A percentile compares a stretch with the other conserved stretches of the same genome.
Evolutionary conservation across 495 filamentous ascomycete genomes (phyloP).

Genomic region (Chaetomium cochliodes): DNA sequence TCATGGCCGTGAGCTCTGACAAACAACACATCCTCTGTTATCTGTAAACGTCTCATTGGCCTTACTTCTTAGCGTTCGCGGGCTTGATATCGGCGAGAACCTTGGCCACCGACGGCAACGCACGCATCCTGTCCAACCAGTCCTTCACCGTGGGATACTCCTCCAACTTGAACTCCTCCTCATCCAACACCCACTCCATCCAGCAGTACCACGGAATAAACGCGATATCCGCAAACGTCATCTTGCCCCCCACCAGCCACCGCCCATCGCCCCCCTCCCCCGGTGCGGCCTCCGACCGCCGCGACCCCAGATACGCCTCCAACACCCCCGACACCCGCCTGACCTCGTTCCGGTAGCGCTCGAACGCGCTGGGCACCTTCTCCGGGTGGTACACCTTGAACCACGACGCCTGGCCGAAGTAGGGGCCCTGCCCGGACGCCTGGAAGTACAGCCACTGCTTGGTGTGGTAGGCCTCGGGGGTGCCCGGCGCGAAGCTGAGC

Average conservation of each 20-base stretch:
- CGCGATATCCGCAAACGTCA: conserved; percentile 57
- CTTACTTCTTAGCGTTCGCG: neutral
- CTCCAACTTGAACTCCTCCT: neutral
- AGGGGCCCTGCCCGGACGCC: conserved; percentile 64
- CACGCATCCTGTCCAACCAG: neutral
- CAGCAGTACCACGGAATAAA: conserved; percentile 55
- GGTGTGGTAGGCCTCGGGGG: conserved; percentile 49
- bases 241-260: conserved; percentile 57
- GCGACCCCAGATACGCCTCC: conserved; percentile 50
- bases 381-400: conserved; percentile 55
- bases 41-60: neutral
- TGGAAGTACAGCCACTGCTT: conserved; percentile 70
- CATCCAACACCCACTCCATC: neutral
- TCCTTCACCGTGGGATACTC: conserved; percentile 2
- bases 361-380: conserved; percentile 55
- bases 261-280: conserved; percentile 34
- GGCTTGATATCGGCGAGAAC: neutral
- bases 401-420: conserved; percentile 57
- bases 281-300: conserved; percentile 22
- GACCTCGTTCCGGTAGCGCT: conserved; percentile 61
- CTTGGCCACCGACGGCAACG: neutral
- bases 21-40: too few relatives aligned
- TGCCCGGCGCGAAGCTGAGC: conserved; percentile 53
- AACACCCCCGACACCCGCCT: conserved; percentile 60
- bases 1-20: too few relatives aligned